Conservation (phyloP, 1,284 basidiomycete species). For the Irpex sp. region DNA sequence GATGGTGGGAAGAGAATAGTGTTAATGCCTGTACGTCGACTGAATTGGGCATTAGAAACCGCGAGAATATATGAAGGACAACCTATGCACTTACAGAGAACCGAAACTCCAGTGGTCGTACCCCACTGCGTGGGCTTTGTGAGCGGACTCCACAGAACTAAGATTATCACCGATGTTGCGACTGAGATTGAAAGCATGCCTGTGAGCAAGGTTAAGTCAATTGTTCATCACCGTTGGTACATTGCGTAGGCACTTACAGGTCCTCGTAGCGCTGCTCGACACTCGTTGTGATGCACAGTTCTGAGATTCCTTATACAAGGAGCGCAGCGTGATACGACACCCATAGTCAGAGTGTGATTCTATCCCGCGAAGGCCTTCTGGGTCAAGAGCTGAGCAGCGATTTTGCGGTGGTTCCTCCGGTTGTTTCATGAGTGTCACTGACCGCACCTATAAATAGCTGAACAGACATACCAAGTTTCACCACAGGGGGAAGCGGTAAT, state of each 20-base stretch:
- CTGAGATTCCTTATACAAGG: conserved; percentile 30
- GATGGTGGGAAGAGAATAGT: no score
- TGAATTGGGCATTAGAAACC: conserved; percentile 4
- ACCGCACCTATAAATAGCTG: not conserved
- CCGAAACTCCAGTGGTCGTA: conserved; percentile 45
- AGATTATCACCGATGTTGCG: conserved; percentile 29
- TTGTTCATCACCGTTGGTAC: not conserved
- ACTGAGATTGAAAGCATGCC: conserved; percentile 28
- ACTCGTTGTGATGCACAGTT: conserved; percentile 35
- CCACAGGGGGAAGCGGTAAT: conserved; percentile 39
- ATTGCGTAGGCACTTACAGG: conserved; percentile 21
- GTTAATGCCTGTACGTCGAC: conserved; percentile 19
- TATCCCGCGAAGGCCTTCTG: conserved; percentile 33
- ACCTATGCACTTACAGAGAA: conserved; percentile 24
- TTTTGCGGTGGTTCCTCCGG: conserved; percentile 38
- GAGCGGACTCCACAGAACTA: conserved; percentile 30
- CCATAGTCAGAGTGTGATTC: conserved; percentile 33
- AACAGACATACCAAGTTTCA: conserved; percentile 33
- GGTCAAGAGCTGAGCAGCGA: conserved; percentile 32
- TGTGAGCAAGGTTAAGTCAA: conserved; percentile 6
- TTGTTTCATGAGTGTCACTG: not conserved
- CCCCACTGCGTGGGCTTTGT: conserved; percentile 34
- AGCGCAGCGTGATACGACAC: conserved; percentile 31
- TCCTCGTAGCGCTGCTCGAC: conserved; percentile 31
- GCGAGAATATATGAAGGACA: not conserved